Evolutionary conservation across 192 early-diverging fungal genomes (phyloP), one percentile per base, ranked within the genome.

Genomic region (Jimgerdemannia flammicorona): DNA sequence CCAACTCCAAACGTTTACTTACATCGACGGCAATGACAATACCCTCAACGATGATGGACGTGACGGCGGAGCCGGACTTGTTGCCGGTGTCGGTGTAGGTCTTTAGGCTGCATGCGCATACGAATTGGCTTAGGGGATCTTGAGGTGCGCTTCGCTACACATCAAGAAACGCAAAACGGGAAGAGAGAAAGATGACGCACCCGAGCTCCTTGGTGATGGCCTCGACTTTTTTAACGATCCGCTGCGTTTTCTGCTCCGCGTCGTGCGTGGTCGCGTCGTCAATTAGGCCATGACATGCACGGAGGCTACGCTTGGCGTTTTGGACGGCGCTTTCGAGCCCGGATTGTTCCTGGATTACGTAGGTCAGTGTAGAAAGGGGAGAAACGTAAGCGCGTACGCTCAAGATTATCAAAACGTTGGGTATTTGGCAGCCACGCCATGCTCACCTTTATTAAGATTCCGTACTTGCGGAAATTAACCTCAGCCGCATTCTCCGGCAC

Each of bases 401-500:
- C 29, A 29, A 29, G 29, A 29, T 29, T 29, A 29, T 29, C 29
- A 29, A 29, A 29, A 29, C 29, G 29, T 29, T 29, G 29, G 29
- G 29, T 29, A 29, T 29, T 29, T 1, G 29, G 29, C 1, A 29
- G 29, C 29, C 29, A 29, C 29, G 29, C 29, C 29, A 29, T 29
- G 29, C 29, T 68, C 74, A 80, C 79, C 70, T 82, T 82, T 29
- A 82, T 66, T 40, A 79, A 78, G 29, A 65, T 82, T 39, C 78
- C 78, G 66, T 82, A 78, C 69, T 78, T 82, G 10, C 77, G 71
- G 72, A 82, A 78, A 9, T 75, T 72, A 14, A 77, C 74, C 71
- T 82, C 81, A 4, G 81, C 77, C 9, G 77, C 76, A 6, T 78
- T 72, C 74, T 82, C 81, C 3, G 77, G 74, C 29, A 77, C 68